A percentile compares a stretch with the other conserved stretches of the same genome.
phyloP scores from a whole-genome alignment of 192 early-diverging fungal species.

The Backusella liffmaniae region DNA sequence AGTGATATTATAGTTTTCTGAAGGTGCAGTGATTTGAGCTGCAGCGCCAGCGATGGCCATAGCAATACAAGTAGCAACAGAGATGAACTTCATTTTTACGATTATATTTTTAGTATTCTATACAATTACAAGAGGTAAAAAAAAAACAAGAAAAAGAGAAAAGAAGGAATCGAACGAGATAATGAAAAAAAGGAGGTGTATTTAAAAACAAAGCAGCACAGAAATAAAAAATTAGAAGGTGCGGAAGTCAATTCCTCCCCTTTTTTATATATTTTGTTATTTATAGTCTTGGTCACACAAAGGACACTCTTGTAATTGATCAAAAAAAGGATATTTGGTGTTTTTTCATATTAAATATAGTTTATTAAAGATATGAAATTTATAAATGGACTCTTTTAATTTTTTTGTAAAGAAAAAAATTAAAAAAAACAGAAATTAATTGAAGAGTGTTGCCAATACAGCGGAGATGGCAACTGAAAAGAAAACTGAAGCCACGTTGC shows the following conservation, averaged over 20 bases:
- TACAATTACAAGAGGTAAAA: neutral
- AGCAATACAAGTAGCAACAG: neutral
- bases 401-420: neutral
- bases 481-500: neutral
- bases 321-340: neutral
- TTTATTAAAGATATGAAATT: constrained; percentile 1
- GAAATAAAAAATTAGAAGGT: neutral
- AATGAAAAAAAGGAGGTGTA: constrained; percentile 5
- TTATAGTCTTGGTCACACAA: neutral
- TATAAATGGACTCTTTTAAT: neutral
- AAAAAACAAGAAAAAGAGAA: neutral
- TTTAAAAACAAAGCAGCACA: constrained; percentile 3
- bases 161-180: neutral
- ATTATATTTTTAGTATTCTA: neutral
- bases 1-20: constrained; percentile 32
- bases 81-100: constrained; percentile 17
- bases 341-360: neutral
- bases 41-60: constrained; percentile 6
- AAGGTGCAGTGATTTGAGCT: constrained; percentile 27
- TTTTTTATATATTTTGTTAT: constrained; percentile 7
- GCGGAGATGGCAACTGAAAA: neutral
- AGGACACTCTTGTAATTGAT: neutral
- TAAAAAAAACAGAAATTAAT: neutral
- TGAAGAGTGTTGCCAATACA: neutral
- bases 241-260: constrained; percentile 1